Evolutionary conservation across 176 grass and related monocot species (phyloP).

Genomic region (Areca catechu): DNA sequence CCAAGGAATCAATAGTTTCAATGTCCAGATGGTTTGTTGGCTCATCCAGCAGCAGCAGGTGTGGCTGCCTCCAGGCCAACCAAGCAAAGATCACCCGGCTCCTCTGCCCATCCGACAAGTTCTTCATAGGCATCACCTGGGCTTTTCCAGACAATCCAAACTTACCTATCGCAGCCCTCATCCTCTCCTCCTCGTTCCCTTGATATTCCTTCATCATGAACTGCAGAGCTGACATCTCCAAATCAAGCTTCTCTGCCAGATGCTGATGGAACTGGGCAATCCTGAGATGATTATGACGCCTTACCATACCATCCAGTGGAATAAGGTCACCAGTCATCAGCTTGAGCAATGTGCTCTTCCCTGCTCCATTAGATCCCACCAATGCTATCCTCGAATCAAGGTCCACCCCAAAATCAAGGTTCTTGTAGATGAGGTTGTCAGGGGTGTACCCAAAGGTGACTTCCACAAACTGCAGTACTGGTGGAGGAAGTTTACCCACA

Average conservation of each 20-base stretch:
- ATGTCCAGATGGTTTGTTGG: constrained; percentile 29
- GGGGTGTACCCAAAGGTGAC: constrained; percentile 26
- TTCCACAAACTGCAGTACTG: constrained; percentile 20
- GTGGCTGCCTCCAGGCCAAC: constrained; percentile 16
- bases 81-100: constrained; percentile 24
- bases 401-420: constrained; percentile 23
- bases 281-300: constrained; percentile 24
- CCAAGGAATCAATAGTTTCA: constrained; percentile 24
- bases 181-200: constrained; percentile 19
- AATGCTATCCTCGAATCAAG: constrained; percentile 20
- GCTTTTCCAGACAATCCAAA: constrained; percentile 24
- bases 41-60: constrained; percentile 18
- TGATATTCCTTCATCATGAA: constrained; percentile 24
- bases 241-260: constrained; percentile 22
- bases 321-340: constrained; percentile 15
- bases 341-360: constrained; percentile 26
- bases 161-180: constrained; percentile 25
- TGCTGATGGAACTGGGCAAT: constrained; percentile 27
- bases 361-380: constrained; percentile 26
- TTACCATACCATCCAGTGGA: constrained; percentile 18
- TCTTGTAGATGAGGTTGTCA: constrained; percentile 18
- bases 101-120: constrained; percentile 24
- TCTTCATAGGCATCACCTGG: constrained; percentile 23
- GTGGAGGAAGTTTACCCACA: constrained; percentile 21
- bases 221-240: constrained; percentile 15